These are phyloP conservation scores for Diaporthe australafricana DNA, from an alignment of 2,329 filamentous ascomycete genomes.

Conservation along the genomic window DNA sequence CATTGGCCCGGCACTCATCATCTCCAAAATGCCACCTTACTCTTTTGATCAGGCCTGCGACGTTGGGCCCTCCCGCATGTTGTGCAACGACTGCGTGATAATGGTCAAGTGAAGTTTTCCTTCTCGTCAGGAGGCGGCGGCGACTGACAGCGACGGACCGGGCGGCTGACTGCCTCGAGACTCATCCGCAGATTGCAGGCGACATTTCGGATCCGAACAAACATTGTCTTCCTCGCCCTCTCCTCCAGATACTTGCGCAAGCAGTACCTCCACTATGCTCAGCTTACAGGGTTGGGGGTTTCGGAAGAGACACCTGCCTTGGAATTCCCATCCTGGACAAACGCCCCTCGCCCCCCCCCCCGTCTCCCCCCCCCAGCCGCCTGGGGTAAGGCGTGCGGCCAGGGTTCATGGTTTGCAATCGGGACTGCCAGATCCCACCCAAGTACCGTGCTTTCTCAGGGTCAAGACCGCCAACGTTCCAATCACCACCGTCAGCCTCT, in stretches of 20 bases:
- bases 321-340: background rate
- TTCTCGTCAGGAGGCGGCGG: background rate
- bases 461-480: background rate
- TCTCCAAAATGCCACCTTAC: conserved; percentile 25
- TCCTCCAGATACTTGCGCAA: background rate
- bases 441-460: background rate
- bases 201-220: conserved; percentile 16
- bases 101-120: background rate
- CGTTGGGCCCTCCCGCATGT: conserved; percentile 13
- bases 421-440: conserved; percentile 8
- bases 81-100: conserved; percentile 1
- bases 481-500: background rate
- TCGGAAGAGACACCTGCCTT: conserved; percentile 26
- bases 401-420: background rate
- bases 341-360: background rate
- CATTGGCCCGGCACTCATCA: conserved; percentile 25
- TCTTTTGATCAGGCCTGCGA: conserved; percentile 11
- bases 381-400: conserved; percentile 6
- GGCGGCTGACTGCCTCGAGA: background rate
- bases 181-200: background rate
- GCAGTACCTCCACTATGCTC: background rate
- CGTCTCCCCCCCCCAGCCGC: background rate
- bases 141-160: conserved; percentile 2
- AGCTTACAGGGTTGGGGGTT: conserved; percentile 8
- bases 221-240: background rate